Evolutionary conservation across 2,329 filamentous ascomycete species (phyloP), one percentile per base, ranked within the genome.

Genomic region (Juglanconis sp.): DNA sequence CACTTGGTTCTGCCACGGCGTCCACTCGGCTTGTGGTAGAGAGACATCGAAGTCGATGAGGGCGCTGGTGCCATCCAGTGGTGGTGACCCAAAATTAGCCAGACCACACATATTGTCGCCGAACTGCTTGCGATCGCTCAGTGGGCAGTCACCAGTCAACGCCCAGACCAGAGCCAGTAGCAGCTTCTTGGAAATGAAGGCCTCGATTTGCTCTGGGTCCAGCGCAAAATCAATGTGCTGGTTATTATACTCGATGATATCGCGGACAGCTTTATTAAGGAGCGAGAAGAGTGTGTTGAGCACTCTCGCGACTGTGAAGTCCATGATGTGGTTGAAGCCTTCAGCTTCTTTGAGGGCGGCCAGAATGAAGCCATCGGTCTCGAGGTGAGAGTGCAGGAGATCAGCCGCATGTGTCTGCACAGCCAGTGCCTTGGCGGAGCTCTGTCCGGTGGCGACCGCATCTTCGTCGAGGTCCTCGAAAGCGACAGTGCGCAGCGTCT

Each of bases 401-500:
- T 91, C 88, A 10, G 95, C 92, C 63, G 93, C 87, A 66, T 92
- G 85, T 36, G 80, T 81, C 73, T 99, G 95, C 3, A 91, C 85
- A 53, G 87, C 86, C 53, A 96, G 81, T 1, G 91, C 89, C 76
- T 92, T 92, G 36, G 90, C 85, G 15, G 92, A 87, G 62, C 85
- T 87, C 70, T 91, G 88, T 7, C 89, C 89, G 34, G 89, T 86
- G 32, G 87, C 84, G 54, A 91, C 88, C 56, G 87, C 89, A 69
- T 98, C 95, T 72, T 99, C 96, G 67, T 99, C 95, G 38, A 99
- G 80, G 68, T 99, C 95, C 69, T 99, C 95, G 68, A 99, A 97
- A 0, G 91, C 87, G 59, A 91, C 87, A 3, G 87, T 89, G 67
- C 89, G 88, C 44, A 99, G 85, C 51, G 88, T 87, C 63, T 95